phyloP scores from a whole-genome alignment of 768 basidiomycete genomes.

The Leucocoprinus leucothites region DNA sequence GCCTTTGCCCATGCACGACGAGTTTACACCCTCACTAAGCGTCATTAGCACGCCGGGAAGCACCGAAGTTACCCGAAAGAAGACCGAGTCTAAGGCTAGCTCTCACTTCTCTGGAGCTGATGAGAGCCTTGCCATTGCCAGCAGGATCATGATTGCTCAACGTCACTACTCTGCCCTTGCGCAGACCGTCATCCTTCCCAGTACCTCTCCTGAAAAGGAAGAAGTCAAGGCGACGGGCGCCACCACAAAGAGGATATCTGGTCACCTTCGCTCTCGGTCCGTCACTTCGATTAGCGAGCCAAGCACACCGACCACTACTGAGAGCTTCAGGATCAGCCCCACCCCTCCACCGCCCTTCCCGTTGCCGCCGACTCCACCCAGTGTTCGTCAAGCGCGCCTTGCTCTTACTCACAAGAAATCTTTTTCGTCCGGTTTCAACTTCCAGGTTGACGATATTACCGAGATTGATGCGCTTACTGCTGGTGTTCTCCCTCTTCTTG shows the following conservation, averaged over 20 bases:
- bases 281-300: slow-evolving; percentile 46
- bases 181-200: slow-evolving; percentile 55
- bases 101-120: slow-evolving; percentile 51
- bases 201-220: slow-evolving; percentile 38
- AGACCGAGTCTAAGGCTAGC: slow-evolving; percentile 52
- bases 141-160: slow-evolving; percentile 69
- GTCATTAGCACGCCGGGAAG: slow-evolving; percentile 53
- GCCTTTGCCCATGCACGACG: slow-evolving; percentile 59
- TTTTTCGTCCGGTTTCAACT: slow-evolving; percentile 62
- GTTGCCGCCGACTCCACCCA: slow-evolving; percentile 74
- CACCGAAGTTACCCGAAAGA: slow-evolving; percentile 52
- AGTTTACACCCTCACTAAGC: slow-evolving; percentile 40
- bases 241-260: slow-evolving; percentile 23
- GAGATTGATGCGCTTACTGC: slow-evolving; percentile 74
- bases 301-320: slow-evolving; percentile 33
- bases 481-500: slow-evolving; percentile 61
- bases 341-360: slow-evolving; percentile 63
- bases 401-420: slow-evolving; percentile 60
- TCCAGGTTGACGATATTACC: slow-evolving; percentile 53
- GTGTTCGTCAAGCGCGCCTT: slow-evolving; percentile 53
- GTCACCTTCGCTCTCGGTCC: slow-evolving; percentile 64
- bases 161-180: slow-evolving; percentile 71
- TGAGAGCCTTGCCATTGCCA: slow-evolving; percentile 47
- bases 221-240: slow-evolving; percentile 34
- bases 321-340: slow-evolving; percentile 34